Evolutionary conservation across 2,329 filamentous ascomycete species (phyloP).

Genomic region (Ceratocystis variospora): DNA sequence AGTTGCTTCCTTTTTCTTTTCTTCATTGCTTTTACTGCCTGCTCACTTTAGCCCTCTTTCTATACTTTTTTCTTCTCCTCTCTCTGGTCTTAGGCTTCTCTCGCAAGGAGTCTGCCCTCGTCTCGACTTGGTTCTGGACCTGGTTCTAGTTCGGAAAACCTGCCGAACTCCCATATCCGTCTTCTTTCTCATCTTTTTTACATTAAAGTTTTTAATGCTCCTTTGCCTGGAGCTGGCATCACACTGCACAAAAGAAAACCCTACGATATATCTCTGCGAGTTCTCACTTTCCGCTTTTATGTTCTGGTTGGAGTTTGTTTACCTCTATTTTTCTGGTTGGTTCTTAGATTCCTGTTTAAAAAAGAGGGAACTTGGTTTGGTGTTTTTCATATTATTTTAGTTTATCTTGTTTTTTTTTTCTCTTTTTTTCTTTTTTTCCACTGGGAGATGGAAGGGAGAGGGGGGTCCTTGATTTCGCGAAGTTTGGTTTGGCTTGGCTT

Average conservation of each 20-base stretch:
- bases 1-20: background rate
- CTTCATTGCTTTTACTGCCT: background rate
- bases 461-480: background rate
- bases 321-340: background rate
- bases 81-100: background rate
- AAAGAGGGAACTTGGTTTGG: conserved; percentile 7
- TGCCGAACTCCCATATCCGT: background rate
- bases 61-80: background rate
- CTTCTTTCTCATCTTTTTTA: conserved; percentile 5
- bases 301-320: background rate
- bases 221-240: conserved; percentile 5
- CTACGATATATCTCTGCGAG: conserved; percentile 7
- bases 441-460: background rate
- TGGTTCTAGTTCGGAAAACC: no score
- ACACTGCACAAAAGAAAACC: background rate
- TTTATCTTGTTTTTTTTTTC: background rate
- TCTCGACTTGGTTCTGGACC: background rate
- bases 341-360: conserved; percentile 9
- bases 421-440: background rate
- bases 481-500: no score
- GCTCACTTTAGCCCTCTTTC: background rate
- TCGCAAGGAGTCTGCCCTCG: conserved; percentile 2
- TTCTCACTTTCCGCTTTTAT: conserved; percentile 9
- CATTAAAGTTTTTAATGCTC: conserved; percentile 10
- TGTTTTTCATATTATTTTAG: background rate